These are phyloP conservation scores for Aspergillus melleus DNA, from an alignment of 2,329 filamentous ascomycete genomes.

Conservation along the genomic window DNA sequence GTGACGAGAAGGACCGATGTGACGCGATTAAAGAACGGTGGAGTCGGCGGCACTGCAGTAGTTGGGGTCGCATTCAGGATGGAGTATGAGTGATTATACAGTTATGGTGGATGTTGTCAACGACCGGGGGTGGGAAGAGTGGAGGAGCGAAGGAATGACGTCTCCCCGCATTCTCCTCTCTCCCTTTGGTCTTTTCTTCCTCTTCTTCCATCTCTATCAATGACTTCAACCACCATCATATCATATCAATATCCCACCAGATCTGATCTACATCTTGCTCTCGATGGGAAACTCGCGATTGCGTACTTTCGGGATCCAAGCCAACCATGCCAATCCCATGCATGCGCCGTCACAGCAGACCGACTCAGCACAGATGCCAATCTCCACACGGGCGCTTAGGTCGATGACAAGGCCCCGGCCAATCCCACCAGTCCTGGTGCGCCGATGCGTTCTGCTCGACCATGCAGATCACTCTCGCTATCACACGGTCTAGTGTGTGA, in stretches of 20 bases:
- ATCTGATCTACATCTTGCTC: neutral
- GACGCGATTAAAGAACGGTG: neutral
- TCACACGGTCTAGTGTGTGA: conserved; percentile 40
- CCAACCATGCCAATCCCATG: neutral
- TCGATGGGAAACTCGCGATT: neutral
- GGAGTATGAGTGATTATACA: neutral
- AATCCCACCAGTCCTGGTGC: neutral
- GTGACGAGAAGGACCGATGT: neutral
- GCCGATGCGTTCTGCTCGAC: conserved; percentile 14
- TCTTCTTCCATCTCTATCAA: neutral
- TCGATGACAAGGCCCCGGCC: neutral
- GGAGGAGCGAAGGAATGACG: neutral
- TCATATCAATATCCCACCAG: neutral
- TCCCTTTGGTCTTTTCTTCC: neutral
- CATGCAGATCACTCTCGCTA: conserved; percentile 31
- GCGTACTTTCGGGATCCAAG: neutral
- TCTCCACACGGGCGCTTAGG: conserved; percentile 7
- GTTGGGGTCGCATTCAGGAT: conserved; percentile 15
- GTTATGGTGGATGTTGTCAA: neutral
- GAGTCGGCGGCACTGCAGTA: conserved; percentile 10
- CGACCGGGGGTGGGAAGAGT: neutral
- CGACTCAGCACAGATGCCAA: neutral
- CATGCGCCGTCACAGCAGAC: conserved; percentile 8
- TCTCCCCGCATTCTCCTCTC: neutral
- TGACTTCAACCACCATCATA: neutral